A percentile compares a stretch with the other conserved stretches of the same genome.
phyloP scores from a whole-genome alignment of 192 early-diverging fungal genomes.

The Gonapodya sp. region DNA sequence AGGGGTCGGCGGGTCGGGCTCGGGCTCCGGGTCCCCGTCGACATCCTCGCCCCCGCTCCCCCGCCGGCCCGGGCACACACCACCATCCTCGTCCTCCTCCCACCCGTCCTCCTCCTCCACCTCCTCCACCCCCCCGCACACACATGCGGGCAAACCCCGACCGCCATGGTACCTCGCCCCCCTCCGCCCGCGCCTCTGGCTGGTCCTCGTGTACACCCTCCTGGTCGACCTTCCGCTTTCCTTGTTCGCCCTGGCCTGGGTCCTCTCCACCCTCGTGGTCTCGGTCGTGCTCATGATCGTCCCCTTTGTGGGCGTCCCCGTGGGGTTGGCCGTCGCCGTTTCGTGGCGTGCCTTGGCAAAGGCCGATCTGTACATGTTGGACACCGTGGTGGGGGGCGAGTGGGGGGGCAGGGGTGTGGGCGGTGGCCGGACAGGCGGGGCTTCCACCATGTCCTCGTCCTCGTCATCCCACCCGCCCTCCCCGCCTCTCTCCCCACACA shows the following conservation, averaged over 20 bases:
- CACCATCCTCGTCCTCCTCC: too few species aligned
- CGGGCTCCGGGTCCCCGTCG: too few species aligned
- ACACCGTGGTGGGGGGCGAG: not conserved
- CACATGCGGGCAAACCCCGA: too few species aligned
- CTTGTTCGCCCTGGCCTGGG: not conserved
- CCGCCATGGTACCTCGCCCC: not conserved
- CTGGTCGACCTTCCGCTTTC: not conserved
- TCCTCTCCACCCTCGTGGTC: not conserved
- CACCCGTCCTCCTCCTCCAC: too few species aligned
- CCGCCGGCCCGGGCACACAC: too few species aligned
- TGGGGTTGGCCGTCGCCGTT: not conserved
- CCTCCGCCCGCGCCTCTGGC: not conserved
- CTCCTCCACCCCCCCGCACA: too few species aligned
- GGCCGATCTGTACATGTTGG: not conserved
- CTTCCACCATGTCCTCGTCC: not conserved
- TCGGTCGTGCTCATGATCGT: not conserved
- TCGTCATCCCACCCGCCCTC: not conserved
- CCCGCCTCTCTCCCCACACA: not conserved
- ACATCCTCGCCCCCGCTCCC: too few species aligned
- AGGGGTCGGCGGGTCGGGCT: too few species aligned
- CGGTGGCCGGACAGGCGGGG: not conserved
- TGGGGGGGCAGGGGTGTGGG: not conserved
- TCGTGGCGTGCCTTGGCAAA: not conserved
- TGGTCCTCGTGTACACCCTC: not conserved
- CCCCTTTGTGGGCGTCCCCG: not conserved